Percentiles rank a stretch among this genome's conserved stretches.
These are phyloP conservation scores for Middelhovenomyces tepae DNA, from an alignment of 805 yeast species.

Conservation along the genomic window DNA sequence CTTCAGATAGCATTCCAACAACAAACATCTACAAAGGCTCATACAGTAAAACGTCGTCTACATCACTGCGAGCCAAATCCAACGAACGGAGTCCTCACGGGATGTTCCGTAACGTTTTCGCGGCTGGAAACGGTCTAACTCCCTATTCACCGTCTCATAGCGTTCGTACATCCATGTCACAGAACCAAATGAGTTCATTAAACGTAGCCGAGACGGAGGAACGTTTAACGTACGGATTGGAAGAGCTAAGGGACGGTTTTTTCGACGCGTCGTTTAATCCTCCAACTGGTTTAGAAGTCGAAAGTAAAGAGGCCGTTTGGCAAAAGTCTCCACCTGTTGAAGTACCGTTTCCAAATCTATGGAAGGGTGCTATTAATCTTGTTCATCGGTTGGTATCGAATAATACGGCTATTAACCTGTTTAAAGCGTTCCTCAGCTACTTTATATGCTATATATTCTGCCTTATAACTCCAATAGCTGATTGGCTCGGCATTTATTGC, in stretches of 20 bases:
- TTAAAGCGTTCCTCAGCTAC: constrained; percentile 34
- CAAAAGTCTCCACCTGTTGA: neutral
- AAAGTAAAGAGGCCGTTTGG: constrained; percentile 4
- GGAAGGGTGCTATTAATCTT: too few species aligned
- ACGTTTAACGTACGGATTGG: constrained; percentile 31
- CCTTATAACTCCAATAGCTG: constrained; percentile 29
- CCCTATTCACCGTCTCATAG: neutral
- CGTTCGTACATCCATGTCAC: constrained; percentile 6
- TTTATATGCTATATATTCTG: constrained; percentile 33
- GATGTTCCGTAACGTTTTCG: neutral
- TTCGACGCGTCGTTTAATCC: constrained; percentile 38
- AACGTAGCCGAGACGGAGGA: constrained; percentile 22
- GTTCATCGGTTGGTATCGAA: constrained; percentile 2
- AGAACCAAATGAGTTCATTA: constrained; percentile 8
- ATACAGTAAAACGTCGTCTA: neutral
- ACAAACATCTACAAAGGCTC: constrained; percentile 1
- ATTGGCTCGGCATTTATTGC: constrained; percentile 37
- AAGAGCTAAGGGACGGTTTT: constrained; percentile 41
- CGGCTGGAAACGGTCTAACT: neutral
- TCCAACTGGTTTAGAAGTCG: constrained; percentile 15
- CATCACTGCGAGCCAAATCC: neutral
- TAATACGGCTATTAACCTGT: constrained; percentile 4
- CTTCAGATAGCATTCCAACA: neutral
- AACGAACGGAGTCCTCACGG: neutral
- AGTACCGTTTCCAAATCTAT: neutral